A percentile compares a stretch with the other conserved stretches of the same genome.
These are phyloP conservation scores for Platanthera zijinensis DNA, from an alignment of 106 monocot genomes.

Conservation along the genomic window DNA sequence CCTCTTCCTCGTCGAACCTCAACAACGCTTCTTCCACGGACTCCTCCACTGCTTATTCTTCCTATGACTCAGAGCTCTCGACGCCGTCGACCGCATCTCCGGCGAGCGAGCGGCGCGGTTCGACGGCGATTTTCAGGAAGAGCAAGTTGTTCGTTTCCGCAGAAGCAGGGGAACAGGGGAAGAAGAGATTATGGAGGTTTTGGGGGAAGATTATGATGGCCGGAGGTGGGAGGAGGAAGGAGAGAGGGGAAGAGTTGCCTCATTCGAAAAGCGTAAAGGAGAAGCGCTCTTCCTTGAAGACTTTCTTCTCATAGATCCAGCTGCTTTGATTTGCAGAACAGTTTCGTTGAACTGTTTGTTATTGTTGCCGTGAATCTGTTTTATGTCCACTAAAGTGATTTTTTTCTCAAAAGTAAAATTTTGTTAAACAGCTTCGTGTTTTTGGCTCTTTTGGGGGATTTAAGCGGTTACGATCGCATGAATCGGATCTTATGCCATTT, in stretches of 20 bases:
- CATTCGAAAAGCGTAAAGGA: slow-evolving; percentile 50
- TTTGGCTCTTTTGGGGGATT: no score
- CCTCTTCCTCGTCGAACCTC: slow-evolving; percentile 29
- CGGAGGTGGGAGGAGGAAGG: background rate
- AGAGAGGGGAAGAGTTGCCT: background rate
- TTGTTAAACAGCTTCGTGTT: no score
- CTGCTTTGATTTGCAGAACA: no score
- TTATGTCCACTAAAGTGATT: no score
- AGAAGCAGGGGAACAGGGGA: background rate
- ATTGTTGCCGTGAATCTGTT: no score
- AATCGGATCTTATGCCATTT: no score
- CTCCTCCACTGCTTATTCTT: background rate
- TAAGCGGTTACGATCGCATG: no score
- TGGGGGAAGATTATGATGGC: slow-evolving; percentile 24
- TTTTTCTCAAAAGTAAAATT: no score
- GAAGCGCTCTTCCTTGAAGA: slow-evolving; percentile 29
- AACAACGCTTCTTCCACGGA: background rate
- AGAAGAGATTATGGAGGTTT: slow-evolving; percentile 24
- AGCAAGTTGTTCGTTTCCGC: slow-evolving; percentile 20
- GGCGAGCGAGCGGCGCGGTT: background rate
- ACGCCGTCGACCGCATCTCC: slow-evolving; percentile 11
- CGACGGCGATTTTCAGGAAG: slow-evolving; percentile 11
- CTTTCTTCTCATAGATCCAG: slow-evolving; percentile 2
- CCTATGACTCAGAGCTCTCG: background rate
- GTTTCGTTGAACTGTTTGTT: no score